A percentile compares a stretch with the other conserved stretches of the same genome.
These are phyloP conservation scores for Pleurotus eryngii DNA, from an alignment of 768 basidiomycete species.

Conservation along the genomic window DNA sequence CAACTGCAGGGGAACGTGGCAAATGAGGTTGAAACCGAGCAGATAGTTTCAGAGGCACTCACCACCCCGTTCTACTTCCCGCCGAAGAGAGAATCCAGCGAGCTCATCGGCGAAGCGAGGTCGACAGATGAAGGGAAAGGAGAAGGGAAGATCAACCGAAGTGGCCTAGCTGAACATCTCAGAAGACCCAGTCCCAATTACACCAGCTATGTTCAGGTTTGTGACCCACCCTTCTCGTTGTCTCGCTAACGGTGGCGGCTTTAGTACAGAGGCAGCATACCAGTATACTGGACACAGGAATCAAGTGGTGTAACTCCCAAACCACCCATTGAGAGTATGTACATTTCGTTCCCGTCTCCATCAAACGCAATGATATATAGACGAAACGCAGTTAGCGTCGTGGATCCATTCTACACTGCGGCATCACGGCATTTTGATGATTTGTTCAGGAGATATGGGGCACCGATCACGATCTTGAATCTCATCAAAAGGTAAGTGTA, in stretches of 20 bases:
- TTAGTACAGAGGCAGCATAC: conserved; percentile 92
- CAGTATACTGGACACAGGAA: conserved; percentile 96
- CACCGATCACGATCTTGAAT: conserved; percentile 88
- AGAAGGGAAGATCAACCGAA: neutral
- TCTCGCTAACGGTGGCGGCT: neutral
- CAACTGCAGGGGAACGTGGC: too few species aligned
- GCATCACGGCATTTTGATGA: conserved; percentile 93
- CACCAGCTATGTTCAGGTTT: conserved; percentile 91
- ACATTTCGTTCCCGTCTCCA: too few species aligned
- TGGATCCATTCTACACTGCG: conserved; percentile 93
- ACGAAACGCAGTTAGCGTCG: conserved; percentile 66
- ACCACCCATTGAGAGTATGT: conserved; percentile 93
- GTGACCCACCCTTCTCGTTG: conserved; percentile 6
- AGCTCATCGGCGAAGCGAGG: conserved; percentile 23
- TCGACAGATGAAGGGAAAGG: neutral
- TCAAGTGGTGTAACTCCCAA: conserved; percentile 84
- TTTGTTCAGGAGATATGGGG: conserved; percentile 84
- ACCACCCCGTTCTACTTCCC: conserved; percentile 90
- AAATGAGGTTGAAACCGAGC: conserved; percentile 98
- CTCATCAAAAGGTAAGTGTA: conserved; percentile 66
- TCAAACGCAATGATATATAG: too few species aligned
- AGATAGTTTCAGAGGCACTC: conserved; percentile 88
- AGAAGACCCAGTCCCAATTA: conserved; percentile 77
- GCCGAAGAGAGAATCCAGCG: conserved; percentile 28
- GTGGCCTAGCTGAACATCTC: neutral